A percentile compares a stretch with the other conserved stretches of the same genome.
Evolutionary conservation across 768 basidiomycete genomes (phyloP).

Genomic region (Leccinum truebloodii): DNA sequence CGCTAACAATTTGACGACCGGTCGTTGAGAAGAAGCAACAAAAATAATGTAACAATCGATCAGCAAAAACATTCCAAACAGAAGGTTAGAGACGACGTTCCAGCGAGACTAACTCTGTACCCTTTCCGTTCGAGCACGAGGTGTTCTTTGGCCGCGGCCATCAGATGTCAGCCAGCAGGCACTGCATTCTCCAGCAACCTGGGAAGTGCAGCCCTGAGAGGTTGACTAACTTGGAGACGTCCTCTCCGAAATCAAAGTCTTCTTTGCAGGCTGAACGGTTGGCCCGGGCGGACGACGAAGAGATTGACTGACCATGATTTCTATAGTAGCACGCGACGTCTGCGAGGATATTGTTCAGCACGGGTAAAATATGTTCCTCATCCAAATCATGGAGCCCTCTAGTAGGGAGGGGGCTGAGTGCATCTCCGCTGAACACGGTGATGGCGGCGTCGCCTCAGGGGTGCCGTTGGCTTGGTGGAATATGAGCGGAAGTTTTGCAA

Average conservation of each 20-base stretch:
- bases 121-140: conserved; percentile 8
- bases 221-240: neutral
- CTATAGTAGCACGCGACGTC: conserved; percentile 8
- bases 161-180: conserved; percentile 2
- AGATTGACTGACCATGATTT: conserved; percentile 6
- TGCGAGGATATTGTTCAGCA: conserved; percentile 11
- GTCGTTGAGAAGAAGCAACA: neutral
- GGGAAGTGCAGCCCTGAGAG: conserved; percentile 9
- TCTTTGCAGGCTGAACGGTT: neutral
- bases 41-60: neutral
- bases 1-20: conserved; percentile 10
- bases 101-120: conserved; percentile 10
- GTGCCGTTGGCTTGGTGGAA: conserved; percentile 6
- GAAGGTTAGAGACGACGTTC: conserved; percentile 9
- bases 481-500: conserved; percentile 3
- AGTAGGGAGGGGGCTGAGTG: conserved; percentile 8
- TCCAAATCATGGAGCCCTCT: conserved; percentile 8
- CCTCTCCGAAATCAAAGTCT: conserved; percentile 14
- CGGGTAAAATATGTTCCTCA: conserved; percentile 6
- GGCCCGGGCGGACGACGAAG: neutral
- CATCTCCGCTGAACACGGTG: conserved; percentile 13
- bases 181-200: conserved; percentile 14
- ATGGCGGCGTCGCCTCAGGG: conserved; percentile 1
- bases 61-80: neutral
- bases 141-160: conserved; percentile 10